Base-by-base conservation (phyloP, 495 filamentous ascomycete species). In the Penicillium lividum region DNA sequence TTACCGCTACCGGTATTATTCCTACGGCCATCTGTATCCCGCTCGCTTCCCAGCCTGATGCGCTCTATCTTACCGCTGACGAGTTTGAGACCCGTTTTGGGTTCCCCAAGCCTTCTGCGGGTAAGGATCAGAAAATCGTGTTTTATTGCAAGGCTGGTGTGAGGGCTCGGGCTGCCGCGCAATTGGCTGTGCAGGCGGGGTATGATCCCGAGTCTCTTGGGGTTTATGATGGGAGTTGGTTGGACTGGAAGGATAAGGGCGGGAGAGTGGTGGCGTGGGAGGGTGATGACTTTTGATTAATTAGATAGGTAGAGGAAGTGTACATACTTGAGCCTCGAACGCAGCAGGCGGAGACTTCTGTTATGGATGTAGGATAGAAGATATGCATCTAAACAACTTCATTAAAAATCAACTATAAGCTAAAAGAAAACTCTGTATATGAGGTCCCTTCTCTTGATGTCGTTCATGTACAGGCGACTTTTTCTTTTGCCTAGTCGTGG, bases 101-200 rank as follows among this genome's bases (percentile, higher is more conserved):
- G 9, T 80, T 71, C 47, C 66, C 75, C 4, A 80, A 80, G 70
- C 77, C 77, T 3, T 65, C 54, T 5, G 61, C 53, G 4, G 68
- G 59, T 34, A 55, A 57, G 11, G 60, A 54, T 0, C 50, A 53
- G 48, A 57, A 73, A 30, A 74, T 97, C 10, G 84, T 97, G 3
- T 94, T 97, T 65, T 98, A 96, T 70, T 98, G 94, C 72, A 93
- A 89, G 75, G 85, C 91, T 0, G 94, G 94, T 3, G 91, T 97
- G 56, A 81, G 94, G 71, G 89, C 88, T 64, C 71, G 79, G 22
- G 84, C 89, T 4, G 93, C 93, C n/a, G 92, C 93, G 27, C 80
- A 85, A 66, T 69, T 97, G 75, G 93, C 93, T 50, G 75, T 76
- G 50, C 81, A 88, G 72, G 85, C 84, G 11, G 93, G 94, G 27